Percentiles rank a stretch among this genome's conserved stretches.
Conservation (phyloP, 106 monocot species). For the Acorus calamus region DNA sequence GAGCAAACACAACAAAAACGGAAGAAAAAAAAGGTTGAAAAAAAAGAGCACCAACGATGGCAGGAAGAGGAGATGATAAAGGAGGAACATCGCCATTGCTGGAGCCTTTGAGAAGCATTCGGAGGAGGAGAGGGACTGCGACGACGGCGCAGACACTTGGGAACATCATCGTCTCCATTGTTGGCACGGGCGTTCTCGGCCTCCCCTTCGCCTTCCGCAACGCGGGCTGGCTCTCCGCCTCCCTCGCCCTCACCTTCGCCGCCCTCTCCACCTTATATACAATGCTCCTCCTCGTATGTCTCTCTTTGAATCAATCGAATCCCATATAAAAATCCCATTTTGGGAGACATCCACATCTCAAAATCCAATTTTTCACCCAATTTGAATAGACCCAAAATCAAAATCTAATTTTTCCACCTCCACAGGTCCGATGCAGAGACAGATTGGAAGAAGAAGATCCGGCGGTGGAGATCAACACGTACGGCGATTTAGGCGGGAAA, state of each 20-base stretch:
- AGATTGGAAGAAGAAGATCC: conserved; percentile 39
- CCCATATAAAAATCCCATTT: neutral
- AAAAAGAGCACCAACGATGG: too few relatives aligned
- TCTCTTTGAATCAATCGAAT: neutral
- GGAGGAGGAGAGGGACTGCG: conserved; percentile 19
- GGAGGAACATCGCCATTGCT: conserved; percentile 5
- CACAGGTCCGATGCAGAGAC: conserved; percentile 71
- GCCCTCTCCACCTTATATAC: conserved; percentile 39
- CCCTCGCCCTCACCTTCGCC: conserved; percentile 36
- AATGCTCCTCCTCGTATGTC: conserved; percentile 65
- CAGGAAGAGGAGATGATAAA: too few relatives aligned
- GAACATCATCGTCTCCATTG: conserved; percentile 54
- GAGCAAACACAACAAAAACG: too few relatives aligned
- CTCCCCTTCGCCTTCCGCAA: conserved; percentile 58
- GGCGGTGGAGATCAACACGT: conserved; percentile 28
- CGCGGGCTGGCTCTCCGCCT: conserved; percentile 51
- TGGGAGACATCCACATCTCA: too few relatives aligned
- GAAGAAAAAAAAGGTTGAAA: too few relatives aligned
- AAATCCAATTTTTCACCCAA: neutral
- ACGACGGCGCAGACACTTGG: conserved; percentile 56
- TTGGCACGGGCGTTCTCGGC: conserved; percentile 55
- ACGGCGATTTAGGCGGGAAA: conserved; percentile 74
- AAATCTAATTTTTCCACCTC: conserved; percentile 1
- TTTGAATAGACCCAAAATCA: neutral
- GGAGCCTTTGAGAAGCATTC: neutral